These are phyloP conservation scores for Zasmidium angulare DNA, from an alignment of 2,329 filamentous ascomycete genomes.

Conservation along the genomic window DNA sequence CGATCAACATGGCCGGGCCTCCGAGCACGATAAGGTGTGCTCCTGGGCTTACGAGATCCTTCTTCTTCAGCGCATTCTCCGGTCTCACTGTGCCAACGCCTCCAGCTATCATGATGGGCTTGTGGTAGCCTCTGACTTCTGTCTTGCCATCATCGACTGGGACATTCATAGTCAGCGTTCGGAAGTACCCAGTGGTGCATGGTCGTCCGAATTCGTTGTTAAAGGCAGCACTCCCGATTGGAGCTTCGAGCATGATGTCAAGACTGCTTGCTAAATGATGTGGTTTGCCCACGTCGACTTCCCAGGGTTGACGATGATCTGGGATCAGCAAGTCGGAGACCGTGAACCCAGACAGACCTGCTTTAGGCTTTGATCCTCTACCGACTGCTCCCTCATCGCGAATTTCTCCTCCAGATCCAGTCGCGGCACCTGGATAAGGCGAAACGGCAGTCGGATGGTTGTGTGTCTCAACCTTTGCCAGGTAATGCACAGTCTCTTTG, in stretches of 20 bases:
- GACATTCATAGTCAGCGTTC: slow-evolving; percentile 76
- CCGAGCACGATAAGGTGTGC: slow-evolving; percentile 90
- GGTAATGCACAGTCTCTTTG: slow-evolving; percentile 81
- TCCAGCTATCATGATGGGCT: slow-evolving; percentile 97
- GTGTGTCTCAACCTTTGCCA: slow-evolving; percentile 96
- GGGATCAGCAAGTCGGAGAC: slow-evolving; percentile 94
- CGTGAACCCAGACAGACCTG: slow-evolving; percentile 87
- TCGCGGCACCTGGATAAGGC: slow-evolving; percentile 88
- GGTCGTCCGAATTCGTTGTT: slow-evolving; percentile 98
- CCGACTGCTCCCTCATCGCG: slow-evolving; percentile 94
- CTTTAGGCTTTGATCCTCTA: slow-evolving; percentile 87
- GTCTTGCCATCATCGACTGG: slow-evolving; percentile 59
- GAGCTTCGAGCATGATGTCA: slow-evolving; percentile 97
- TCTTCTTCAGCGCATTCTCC: slow-evolving; percentile 83
- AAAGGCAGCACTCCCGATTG: slow-evolving; percentile 90
- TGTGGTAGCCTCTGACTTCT: slow-evolving; percentile 89
- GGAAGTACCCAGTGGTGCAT: slow-evolving; percentile 84
- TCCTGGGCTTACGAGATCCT: slow-evolving; percentile 76
- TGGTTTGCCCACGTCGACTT: slow-evolving; percentile 84
- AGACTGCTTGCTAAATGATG: slow-evolving; percentile 89
- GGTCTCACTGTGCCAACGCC: slow-evolving; percentile 90
- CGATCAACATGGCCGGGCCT: slow-evolving; percentile 96
- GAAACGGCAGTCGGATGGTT: slow-evolving; percentile 97
- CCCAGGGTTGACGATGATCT: slow-evolving; percentile 80
- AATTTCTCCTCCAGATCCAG: slow-evolving; percentile 92